Percentiles rank a stretch among this genome's conserved stretches.
Conservation (phyloP, 768 basidiomycete species). For the Tephrocybe rancida region DNA sequence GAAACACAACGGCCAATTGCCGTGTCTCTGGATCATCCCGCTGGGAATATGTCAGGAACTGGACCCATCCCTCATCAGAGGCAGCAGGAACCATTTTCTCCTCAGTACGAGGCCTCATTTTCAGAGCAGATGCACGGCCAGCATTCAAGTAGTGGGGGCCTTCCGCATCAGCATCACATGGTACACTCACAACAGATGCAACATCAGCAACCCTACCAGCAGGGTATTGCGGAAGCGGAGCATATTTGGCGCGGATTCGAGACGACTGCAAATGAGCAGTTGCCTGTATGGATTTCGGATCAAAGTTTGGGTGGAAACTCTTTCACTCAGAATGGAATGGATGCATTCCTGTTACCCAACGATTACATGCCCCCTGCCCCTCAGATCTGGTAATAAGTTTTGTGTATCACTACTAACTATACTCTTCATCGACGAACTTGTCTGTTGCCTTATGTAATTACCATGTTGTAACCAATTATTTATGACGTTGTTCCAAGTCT, state of each 20-base stretch:
- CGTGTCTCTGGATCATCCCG: constrained; percentile 47
- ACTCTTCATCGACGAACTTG: too few relatives aligned
- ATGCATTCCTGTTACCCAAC: constrained; percentile 78
- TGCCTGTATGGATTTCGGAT: constrained; percentile 87
- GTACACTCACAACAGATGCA: constrained; percentile 26
- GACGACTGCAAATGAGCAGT: constrained; percentile 68
- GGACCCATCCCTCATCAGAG: constrained; percentile 36
- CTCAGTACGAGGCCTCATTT: constrained; percentile 53
- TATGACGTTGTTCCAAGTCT: not conserved
- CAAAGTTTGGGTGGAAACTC: constrained; percentile 76
- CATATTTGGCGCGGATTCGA: constrained; percentile 80
- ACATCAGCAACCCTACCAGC: constrained; percentile 28
- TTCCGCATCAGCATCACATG: constrained; percentile 28
- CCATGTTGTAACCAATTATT: constrained; percentile 4
- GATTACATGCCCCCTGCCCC: constrained; percentile 73
- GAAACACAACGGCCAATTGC: constrained; percentile 52
- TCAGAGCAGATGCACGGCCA: constrained; percentile 30
- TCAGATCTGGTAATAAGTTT: constrained; percentile 65
- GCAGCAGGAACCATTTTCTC: constrained; percentile 54
- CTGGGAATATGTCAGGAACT: constrained; percentile 24
- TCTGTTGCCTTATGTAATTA: constrained; percentile 20
- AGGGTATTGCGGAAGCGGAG: constrained; percentile 48
- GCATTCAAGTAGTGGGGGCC: constrained; percentile 16
- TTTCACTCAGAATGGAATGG: constrained; percentile 82
- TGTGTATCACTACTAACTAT: constrained; percentile 5